Conservation (phyloP, 257 asterid species). For the Leonotis leonurus region DNA sequence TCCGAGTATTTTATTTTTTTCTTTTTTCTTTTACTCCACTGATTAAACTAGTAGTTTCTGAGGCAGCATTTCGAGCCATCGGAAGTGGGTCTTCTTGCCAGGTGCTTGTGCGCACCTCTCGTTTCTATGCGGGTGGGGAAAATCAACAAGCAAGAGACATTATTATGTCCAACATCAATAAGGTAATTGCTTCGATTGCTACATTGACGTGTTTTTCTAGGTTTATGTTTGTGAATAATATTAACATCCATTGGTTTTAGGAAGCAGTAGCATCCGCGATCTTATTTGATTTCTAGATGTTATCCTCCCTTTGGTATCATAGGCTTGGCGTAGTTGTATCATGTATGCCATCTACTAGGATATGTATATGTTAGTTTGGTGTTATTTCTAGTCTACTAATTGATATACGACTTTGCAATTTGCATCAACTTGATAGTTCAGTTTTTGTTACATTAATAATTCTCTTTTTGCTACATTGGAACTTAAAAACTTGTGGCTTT, state of each 20-base stretch:
- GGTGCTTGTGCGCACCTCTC: conserved; percentile 85
- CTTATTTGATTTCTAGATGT: background rate
- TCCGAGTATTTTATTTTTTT: background rate
- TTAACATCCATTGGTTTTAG: background rate
- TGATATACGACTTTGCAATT: too few relatives aligned
- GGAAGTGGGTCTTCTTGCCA: conserved; percentile 79
- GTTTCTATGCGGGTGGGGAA: conserved; percentile 89
- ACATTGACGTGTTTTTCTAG: too few relatives aligned
- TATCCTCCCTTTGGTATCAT: background rate
- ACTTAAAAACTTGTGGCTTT: too few relatives aligned
- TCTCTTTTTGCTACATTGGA: background rate
- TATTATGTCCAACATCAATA: conserved; percentile 58
- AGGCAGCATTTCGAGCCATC: conserved; percentile 82
- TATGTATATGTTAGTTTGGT: background rate
- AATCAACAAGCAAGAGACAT: conserved; percentile 58
- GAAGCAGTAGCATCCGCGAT: background rate
- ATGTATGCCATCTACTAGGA: too few relatives aligned
- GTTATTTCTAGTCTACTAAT: background rate
- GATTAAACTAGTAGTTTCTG: background rate
- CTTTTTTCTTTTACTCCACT: background rate
- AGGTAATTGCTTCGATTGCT: conserved; percentile 49
- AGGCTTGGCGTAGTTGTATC: too few relatives aligned
- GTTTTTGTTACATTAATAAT: too few relatives aligned
- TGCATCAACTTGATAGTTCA: too few relatives aligned
- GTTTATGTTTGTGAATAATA: background rate